Evolutionary conservation across 1,139 yeast species (phyloP), one percentile per base, ranked within the genome.

Genomic region (Cylindricascospora bacillispora): DNA sequence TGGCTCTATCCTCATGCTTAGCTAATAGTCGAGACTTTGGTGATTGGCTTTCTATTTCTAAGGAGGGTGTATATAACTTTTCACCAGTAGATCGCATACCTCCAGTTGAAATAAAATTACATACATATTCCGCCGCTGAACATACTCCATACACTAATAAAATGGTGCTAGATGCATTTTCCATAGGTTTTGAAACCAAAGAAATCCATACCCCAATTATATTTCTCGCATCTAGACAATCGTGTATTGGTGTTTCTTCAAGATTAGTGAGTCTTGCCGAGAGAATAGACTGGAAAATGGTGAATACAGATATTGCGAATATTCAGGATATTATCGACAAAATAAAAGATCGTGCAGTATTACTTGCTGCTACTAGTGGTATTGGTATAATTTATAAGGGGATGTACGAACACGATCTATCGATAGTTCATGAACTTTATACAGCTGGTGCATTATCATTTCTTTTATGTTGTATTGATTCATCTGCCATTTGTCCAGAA

Each of bases 1-100:
- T 89, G 14, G 86, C 71, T 0, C 55, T 89, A 11, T 64, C 82
- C 1, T 63, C 72, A 2, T 72, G 94, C 0, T 52, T 86, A 22
- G 71, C 92, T 0, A 79, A 78, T 47, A 82, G 79, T 3, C 64
- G 71, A 33, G 95, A 82, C 40, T 54, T 86, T 38, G 92, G 82
- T 1, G 82, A 77, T 35, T 92, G 97, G 95, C 55, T 89, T 21
- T 93, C 92, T 2, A 75, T 80, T 19, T 38, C 54, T 2, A 60
- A 69, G 20, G 63, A 61, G 32, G 63, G 71, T 27, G 63, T 75
- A 4, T 82, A 64, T 57, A 86, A 83, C 44, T 85, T 79, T 49
- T 65, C 73, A 14, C 76, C 93, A 0, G 58, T 61, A 25, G 75
- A 72, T 23, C 61, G 92, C 34, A 60, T 63, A 15, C 51, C 58